Evolutionary conservation across 2,329 filamentous ascomycete genomes (phyloP), one percentile per base, ranked within the genome.

Genomic region (Mycosphaerella sp.): DNA sequence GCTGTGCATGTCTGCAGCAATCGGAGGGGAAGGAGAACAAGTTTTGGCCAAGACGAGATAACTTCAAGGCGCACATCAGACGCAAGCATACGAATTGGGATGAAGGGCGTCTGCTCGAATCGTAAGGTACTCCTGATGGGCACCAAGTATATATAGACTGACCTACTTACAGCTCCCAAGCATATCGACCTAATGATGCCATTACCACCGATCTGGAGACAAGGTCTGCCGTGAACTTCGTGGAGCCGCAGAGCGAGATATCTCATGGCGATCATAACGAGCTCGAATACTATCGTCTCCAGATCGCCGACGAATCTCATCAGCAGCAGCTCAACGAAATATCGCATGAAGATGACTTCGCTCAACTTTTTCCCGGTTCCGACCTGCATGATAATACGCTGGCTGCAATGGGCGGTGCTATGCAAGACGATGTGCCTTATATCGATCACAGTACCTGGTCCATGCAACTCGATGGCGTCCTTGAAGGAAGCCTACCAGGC

Each of bases 41-140:
- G 67, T 73, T 78, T 36, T 95, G 88, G 88, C 85, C 86, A 0
- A 81, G 91, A 21, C 76, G 84, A 48, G 91, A 96, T 69, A 96
- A 96, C 65, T 95, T 95, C 69, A 84, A 84, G 57, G 82, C 85
- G 36, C 91, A 96, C 66, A 77, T 95, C 44, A 76, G 73, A 47
- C 80, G 85, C 9, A 82, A 88, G 63, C 90, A 95, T 42, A 29
- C 54, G 1, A 39, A 58, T 9, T 54, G 32, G 48, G 49, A 58
- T 23, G 60, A 62, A 17, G 45, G 29, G 12, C 39, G 53, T 2
- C 41, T 63, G n/a, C 48, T 63, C 12, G 56, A 63, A 17, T 17
- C 44, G 61, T 63, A 61, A 32, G 59, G 10, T 12, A 34, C 39
- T 31, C 21, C 5, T 45, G 4, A 14, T 8, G 2, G 10, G 11